Percentiles rank a stretch among this genome's conserved stretches.
Conservation (phyloP, 129 eudicot genomes). For the Artemisia tridentata region DNA sequence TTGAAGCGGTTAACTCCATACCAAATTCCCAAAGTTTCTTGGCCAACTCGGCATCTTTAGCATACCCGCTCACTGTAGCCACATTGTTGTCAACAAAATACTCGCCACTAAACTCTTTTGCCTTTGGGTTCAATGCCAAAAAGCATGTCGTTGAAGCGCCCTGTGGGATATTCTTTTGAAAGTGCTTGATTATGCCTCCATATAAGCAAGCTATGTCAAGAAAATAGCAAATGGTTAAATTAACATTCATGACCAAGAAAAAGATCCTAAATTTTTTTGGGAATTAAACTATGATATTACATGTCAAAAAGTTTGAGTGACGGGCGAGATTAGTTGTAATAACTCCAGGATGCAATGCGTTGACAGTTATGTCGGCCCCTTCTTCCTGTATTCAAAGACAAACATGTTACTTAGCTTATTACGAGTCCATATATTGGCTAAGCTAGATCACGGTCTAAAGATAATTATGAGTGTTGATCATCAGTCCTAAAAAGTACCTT, state of each 20-base stretch:
- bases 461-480: too few species aligned
- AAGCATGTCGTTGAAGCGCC: slow-evolving; percentile 73
- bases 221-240: background rate
- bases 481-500: slow-evolving; percentile 26
- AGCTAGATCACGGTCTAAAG: too few species aligned
- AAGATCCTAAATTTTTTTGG: too few species aligned
- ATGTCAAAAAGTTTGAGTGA: slow-evolving; percentile 22
- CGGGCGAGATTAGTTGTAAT: slow-evolving; percentile 41
- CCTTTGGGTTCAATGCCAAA: slow-evolving; percentile 36
- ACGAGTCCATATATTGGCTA: too few species aligned
- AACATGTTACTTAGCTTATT: slow-evolving; percentile 3
- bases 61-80: slow-evolving; percentile 30
- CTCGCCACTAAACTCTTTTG: slow-evolving; percentile 60
- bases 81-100: slow-evolving; percentile 43
- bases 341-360: slow-evolving; percentile 41
- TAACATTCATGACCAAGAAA: slow-evolving; percentile 10
- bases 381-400: slow-evolving; percentile 30
- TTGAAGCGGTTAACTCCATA: slow-evolving; percentile 30
- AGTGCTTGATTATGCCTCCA: slow-evolving; percentile 11
- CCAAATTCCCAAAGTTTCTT: slow-evolving; percentile 51
- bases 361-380: slow-evolving; percentile 31
- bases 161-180: slow-evolving; percentile 14
- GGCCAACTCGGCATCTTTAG: slow-evolving; percentile 32
- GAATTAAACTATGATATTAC: slow-evolving; percentile 9
- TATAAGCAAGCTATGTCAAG: slow-evolving; percentile 25